Base-by-base conservation (phyloP, 192 early-diverging fungal genomes). In the Diversispora epigaea region DNA sequence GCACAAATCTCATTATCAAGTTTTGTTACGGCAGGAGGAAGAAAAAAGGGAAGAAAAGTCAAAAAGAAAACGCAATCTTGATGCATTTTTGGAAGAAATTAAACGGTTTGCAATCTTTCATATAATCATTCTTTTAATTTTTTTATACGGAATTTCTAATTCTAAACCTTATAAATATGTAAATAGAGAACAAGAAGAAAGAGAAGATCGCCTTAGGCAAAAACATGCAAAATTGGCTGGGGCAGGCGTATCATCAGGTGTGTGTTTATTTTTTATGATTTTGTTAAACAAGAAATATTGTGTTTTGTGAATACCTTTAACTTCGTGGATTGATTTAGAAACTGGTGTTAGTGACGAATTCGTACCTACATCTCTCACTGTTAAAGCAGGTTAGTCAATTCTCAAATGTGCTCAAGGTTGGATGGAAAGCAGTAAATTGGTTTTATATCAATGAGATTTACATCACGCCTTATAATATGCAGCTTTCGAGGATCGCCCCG, bases 51-150 rank as follows among this genome's bases (percentile, higher is more conserved):
- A 84, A 25, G 72, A 81, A 19, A 88, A 87, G 49, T 73, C 84
- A 22, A 84, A 81, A 56, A 86, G 85, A 74, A 94, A 92, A 80
- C 91, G 94, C 61, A 90, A 95, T 55, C 77, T 97, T 71, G 94
- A 96, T 73, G 77, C 87, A 25, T 95, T 95, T 63, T 77, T 95
- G 43, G 91, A 94, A 74, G 94, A 95, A 69, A 82, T 97, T 47
- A 95, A 94, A 82, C 80, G 80, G 87, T 87, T 80, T 17, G 44
- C 9, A 4, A 44, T 45, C 1, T 9, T 12, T 5, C 5, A 11
- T 45, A 0, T 15, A 52, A 8, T 44, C 25, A 17, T 45, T 19
- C 22, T 15, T 10, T 22, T 44, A 62, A 39, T 69, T 32, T 12
- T 17, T 17, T 43, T 40, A 77, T 22, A 64, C 49, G 4, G 10